phyloP scores from a whole-genome alignment of 139 green algal genomes.

The Parachlorella kessleri region DNA sequence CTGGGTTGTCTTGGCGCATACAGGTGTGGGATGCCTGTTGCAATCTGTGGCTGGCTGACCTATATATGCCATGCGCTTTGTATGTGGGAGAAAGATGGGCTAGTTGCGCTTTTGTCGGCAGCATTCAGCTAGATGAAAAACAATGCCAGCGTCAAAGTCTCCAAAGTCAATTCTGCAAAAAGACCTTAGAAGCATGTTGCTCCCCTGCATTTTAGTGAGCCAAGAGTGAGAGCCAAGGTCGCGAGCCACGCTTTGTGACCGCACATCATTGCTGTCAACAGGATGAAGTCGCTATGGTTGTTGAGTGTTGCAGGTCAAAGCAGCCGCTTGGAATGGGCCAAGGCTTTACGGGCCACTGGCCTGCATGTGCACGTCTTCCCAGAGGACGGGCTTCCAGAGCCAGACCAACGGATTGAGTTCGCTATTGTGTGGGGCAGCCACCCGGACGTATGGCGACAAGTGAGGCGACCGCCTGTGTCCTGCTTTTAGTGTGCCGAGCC shows the following conservation, averaged over 20 bases:
- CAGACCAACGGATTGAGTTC: not conserved
- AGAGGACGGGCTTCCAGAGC: slow-evolving; percentile 4
- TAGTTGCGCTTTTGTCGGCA: no score
- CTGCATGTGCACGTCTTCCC: slow-evolving; percentile 16
- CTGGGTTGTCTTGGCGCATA: not conserved
- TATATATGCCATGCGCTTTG: no score
- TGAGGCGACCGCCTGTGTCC: not conserved
- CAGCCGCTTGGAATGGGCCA: not conserved
- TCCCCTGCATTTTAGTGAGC: no score
- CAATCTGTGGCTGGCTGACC: not conserved
- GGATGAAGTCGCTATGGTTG: not conserved
- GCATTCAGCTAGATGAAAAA: no score
- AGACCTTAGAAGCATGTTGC: not conserved
- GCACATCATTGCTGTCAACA: not conserved
- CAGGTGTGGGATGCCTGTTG: not conserved
- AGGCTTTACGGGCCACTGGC: slow-evolving; percentile 11
- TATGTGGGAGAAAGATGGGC: no score
- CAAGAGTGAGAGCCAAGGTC: no score
- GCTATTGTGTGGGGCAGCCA: not conserved
- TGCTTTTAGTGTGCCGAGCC: not conserved
- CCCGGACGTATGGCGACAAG: not conserved
- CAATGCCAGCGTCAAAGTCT: no score
- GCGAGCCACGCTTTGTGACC: no score
- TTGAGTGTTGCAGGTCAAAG: not conserved
- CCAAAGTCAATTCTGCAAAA: no score